Evolutionary conservation across 2,329 filamentous ascomycete genomes (phyloP).

Genomic region (Fusarium subtropicale): DNA sequence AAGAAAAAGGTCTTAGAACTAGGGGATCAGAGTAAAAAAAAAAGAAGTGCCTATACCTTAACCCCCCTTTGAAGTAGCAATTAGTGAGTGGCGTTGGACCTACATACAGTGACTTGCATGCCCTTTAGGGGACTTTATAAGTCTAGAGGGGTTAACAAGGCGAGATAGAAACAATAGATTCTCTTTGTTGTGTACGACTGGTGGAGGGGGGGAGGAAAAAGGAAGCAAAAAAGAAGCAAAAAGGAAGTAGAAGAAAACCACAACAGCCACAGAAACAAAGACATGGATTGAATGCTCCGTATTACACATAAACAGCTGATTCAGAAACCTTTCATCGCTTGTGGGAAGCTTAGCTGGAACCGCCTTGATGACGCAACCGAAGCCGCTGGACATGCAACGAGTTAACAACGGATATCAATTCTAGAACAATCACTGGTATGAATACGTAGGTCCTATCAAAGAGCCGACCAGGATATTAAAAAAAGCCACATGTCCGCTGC

Average conservation of each 20-base stretch:
- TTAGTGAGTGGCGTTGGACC: not conserved
- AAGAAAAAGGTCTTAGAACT: slow-evolving; percentile 31
- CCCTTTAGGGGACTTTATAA: slow-evolving; percentile 26
- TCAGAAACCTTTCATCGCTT: not conserved
- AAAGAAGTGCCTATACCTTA: slow-evolving; percentile 28
- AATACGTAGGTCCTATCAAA: not conserved
- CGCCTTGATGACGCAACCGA: slow-evolving; percentile 20
- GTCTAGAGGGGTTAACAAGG: not conserved
- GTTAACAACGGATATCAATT: not conserved
- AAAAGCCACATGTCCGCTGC: not conserved
- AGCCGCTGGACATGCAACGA: not conserved
- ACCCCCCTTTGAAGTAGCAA: slow-evolving; percentile 17
- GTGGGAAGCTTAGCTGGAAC: slow-evolving; percentile 1
- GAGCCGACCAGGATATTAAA: not conserved
- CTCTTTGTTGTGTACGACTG: not conserved
- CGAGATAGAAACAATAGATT: slow-evolving; percentile 23
- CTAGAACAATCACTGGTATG: not conserved
- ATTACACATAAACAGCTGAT: slow-evolving; percentile 7
- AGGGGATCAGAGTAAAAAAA: slow-evolving; percentile 15
- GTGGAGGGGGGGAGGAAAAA: slow-evolving; percentile 1
- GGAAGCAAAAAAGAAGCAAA: not conserved
- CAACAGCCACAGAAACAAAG: slow-evolving; percentile 12
- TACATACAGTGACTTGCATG: not conserved
- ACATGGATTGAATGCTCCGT: slow-evolving; percentile 17
- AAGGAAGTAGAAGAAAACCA: not conserved